Percentiles rank a stretch among this genome's conserved stretches.
Evolutionary conservation across 768 basidiomycete species (phyloP).

Genomic region (Hysterangium stoloniferum): DNA sequence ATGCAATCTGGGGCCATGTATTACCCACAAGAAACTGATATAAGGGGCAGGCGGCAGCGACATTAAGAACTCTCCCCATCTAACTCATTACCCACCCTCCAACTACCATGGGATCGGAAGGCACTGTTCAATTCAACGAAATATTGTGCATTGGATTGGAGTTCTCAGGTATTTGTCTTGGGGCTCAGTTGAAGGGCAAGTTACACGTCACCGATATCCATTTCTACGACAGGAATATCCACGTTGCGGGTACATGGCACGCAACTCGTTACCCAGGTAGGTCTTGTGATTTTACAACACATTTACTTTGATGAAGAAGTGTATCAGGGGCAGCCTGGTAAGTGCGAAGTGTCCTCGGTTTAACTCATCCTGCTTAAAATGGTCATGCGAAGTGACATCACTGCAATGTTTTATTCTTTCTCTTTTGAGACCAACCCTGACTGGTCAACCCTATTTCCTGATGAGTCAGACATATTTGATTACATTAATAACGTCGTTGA

Average conservation of each 20-base stretch:
- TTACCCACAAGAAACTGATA: too few species aligned
- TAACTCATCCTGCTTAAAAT: neutral
- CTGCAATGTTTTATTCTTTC: neutral
- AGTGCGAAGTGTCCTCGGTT: neutral
- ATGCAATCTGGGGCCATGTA: too few species aligned
- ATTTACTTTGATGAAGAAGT: neutral
- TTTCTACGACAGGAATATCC: slow-evolving; percentile 13
- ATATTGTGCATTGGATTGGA: slow-evolving; percentile 16
- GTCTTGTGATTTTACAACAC: neutral
- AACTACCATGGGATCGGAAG: too few species aligned
- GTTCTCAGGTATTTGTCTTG: slow-evolving; percentile 15
- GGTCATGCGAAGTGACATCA: neutral
- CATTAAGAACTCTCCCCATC: too few species aligned
- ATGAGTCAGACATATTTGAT: neutral
- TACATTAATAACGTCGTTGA: slow-evolving; percentile 15
- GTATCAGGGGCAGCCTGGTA: slow-evolving; percentile 7
- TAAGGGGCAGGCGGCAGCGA: too few species aligned
- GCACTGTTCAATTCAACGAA: neutral
- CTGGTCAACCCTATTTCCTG: neutral
- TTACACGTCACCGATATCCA: slow-evolving; percentile 13
- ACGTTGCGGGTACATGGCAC: slow-evolving; percentile 15
- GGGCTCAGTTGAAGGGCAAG: slow-evolving; percentile 16
- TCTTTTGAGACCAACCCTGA: slow-evolving; percentile 1
- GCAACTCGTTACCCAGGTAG: neutral
- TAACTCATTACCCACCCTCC: too few species aligned